These are phyloP conservation scores for Picea sitchensis DNA, from an alignment of 75 land plant species.

Conservation along the genomic window DNA sequence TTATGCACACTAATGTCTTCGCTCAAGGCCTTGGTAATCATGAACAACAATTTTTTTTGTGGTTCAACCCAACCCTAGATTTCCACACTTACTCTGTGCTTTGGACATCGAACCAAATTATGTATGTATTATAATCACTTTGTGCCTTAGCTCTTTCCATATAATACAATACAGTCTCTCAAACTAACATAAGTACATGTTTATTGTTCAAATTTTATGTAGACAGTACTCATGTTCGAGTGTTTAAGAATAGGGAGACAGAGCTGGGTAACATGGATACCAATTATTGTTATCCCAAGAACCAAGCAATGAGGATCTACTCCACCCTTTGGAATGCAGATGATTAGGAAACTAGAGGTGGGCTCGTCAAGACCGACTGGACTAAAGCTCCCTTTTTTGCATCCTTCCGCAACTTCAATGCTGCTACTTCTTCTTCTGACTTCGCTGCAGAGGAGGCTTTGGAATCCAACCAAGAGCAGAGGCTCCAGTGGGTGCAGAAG, in stretches of 20 bases:
- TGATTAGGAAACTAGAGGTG: conserved; percentile 30
- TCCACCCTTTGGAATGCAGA: conserved; percentile 31
- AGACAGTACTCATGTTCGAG: conserved; percentile 36
- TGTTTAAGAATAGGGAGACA: conserved; percentile 30
- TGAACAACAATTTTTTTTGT: conserved; percentile 42
- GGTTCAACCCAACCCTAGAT: conserved; percentile 47
- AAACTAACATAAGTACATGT: too few relatives aligned
- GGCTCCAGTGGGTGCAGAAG: background rate
- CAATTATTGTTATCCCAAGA: conserved; percentile 20
- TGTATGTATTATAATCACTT: conserved; percentile 19
- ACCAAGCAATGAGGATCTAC: conserved; percentile 28
- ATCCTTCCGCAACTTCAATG: conserved; percentile 9
- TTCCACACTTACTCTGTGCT: conserved; percentile 47
- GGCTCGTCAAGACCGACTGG: conserved; percentile 30
- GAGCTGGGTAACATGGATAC: conserved; percentile 17
- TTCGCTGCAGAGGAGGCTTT: background rate
- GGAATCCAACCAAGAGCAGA: background rate
- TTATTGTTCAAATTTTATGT: conserved; percentile 28
- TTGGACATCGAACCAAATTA: conserved; percentile 36
- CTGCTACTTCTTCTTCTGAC: background rate
- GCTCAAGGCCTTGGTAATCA: conserved; percentile 37
- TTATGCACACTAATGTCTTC: conserved; percentile 49
- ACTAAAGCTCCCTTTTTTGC: conserved; percentile 30
- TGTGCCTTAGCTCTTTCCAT: too few relatives aligned
- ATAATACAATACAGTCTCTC: too few relatives aligned